Conservation (phyloP, 2,329 filamentous ascomycete genomes). For the Diaporthe vexans region DNA sequence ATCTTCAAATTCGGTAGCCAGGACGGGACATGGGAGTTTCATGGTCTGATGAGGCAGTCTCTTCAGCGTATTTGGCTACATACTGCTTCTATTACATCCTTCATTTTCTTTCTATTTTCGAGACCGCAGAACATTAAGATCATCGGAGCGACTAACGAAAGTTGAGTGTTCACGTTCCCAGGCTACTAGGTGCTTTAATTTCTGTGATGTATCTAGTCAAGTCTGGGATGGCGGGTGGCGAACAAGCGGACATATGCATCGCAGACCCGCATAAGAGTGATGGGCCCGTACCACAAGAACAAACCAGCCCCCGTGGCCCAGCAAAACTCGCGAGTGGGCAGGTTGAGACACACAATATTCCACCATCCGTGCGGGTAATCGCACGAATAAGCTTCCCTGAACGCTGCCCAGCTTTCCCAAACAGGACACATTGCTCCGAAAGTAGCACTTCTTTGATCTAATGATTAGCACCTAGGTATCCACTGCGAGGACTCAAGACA, state of each 20-base stretch:
- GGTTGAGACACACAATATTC: not conserved
- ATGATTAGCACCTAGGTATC: not conserved
- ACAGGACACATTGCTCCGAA: not conserved
- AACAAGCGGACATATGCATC: not conserved
- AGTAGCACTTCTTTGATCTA: too few species aligned
- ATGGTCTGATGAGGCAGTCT: too few species aligned
- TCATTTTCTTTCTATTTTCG: too few species aligned
- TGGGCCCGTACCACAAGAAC: not conserved
- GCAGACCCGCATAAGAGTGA: not conserved
- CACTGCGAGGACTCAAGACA: too few species aligned
- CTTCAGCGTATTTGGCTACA: too few species aligned
- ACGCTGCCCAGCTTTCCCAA: not conserved
- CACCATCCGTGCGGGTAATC: not conserved
- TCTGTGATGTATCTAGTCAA: not conserved
- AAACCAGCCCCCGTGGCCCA: not conserved
- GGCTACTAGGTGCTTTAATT: too few species aligned
- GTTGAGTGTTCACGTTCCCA: not conserved
- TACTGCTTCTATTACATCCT: too few species aligned
- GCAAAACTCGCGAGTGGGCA: constrained; percentile 1
- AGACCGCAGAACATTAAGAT: too few species aligned
- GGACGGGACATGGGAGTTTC: too few species aligned
- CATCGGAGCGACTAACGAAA: too few species aligned
- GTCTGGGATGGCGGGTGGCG: not conserved
- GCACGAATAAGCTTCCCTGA: not conserved
- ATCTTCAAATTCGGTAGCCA: too few species aligned